phyloP scores from a whole-genome alignment of 192 early-diverging fungal species.

The Coemansia sp. region DNA sequence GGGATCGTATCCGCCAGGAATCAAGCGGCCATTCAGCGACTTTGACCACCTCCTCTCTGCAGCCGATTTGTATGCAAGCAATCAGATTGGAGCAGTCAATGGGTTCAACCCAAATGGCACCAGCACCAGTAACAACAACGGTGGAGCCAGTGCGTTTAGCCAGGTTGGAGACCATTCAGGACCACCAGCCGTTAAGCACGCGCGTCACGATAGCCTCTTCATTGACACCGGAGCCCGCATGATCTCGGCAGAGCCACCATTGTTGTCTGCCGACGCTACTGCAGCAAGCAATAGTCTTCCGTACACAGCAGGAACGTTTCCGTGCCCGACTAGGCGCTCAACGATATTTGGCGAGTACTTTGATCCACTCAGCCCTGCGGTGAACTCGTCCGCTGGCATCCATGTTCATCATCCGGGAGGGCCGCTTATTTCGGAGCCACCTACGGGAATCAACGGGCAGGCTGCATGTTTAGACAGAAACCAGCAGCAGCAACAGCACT shows the following conservation, averaged over 20 bases:
- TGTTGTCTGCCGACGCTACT: constrained; percentile 24
- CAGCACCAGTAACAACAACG: neutral
- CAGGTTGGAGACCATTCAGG: neutral
- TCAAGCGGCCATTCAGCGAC: constrained; percentile 46
- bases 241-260: constrained; percentile 13
- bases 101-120: neutral
- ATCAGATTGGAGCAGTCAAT: neutral
- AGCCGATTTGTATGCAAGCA: constrained; percentile 35
- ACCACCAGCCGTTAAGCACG: constrained; percentile 27
- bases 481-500: neutral
- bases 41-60: constrained; percentile 45
- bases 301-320: constrained; percentile 15
- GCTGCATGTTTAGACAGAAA: neutral
- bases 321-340: constrained; percentile 22
- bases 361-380: constrained; percentile 23
- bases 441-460: neutral
- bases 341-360: constrained; percentile 21
- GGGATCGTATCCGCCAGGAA: constrained; percentile 34
- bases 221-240: constrained; percentile 7
- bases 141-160: constrained; percentile 10
- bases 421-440: constrained; percentile 20
- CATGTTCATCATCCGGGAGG: constrained; percentile 15
- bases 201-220: constrained; percentile 25
- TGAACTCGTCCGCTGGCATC: constrained; percentile 3
- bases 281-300: constrained; percentile 31